Evolutionary conservation across 176 grass and related monocot genomes (phyloP).

Genomic region (Oryza glumipatula): DNA sequence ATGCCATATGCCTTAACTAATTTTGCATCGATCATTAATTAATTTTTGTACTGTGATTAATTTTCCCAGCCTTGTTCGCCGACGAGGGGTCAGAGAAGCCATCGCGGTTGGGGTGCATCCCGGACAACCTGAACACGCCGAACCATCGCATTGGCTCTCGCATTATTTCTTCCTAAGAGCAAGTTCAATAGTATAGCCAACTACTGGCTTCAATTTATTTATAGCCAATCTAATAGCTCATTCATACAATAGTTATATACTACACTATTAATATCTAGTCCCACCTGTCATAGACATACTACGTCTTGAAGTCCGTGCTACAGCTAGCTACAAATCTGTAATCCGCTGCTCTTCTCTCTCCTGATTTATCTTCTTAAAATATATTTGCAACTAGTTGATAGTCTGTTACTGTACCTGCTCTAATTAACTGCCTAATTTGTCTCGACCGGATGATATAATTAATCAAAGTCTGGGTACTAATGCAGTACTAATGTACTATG

Average conservation of each 20-base stretch:
- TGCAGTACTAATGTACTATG: neutral
- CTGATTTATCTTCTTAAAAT: no score
- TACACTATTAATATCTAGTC: no score
- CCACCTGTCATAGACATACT: no score
- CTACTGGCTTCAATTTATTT: no score
- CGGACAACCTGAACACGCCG: neutral
- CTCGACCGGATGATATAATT: neutral
- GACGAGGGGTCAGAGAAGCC: conserved; percentile 12
- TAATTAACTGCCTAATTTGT: neutral
- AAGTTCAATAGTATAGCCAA: no score
- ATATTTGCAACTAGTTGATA: no score
- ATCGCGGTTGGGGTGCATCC: neutral
- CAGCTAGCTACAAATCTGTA: no score
- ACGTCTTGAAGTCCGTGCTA: no score
- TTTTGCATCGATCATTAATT: neutral
- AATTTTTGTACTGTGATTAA: neutral
- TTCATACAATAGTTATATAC: no score
- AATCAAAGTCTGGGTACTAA: neutral
- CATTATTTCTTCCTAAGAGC: neutral
- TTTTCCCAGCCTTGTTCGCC: neutral
- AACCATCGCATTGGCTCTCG: neutral
- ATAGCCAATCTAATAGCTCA: no score
- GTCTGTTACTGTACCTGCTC: no score
- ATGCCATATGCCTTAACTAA: neutral
- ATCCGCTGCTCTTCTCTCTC: no score